Evolutionary conservation across 345 rosid species (phyloP), one percentile per base, ranked within the genome.

Genomic region (Eucalyptus cloeziana): DNA sequence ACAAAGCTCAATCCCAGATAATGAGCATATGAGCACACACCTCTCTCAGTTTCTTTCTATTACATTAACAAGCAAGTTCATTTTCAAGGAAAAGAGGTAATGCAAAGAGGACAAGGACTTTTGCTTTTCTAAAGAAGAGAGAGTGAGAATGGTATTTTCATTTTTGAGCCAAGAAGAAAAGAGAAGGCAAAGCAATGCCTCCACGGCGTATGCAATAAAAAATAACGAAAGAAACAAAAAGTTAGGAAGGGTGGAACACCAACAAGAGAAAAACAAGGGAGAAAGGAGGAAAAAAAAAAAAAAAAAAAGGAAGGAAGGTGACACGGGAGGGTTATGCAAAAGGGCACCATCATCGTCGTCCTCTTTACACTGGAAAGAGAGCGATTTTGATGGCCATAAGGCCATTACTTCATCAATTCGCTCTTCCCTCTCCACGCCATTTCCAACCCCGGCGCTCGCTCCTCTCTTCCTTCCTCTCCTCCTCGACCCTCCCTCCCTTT

Each of bases 301-400:
- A 11, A 10, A 1, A 5, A 25, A 40, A 86, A 85, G 9, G 7
- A 44, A 58, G 62, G 31, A 87, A 31, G 33, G 86, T 30, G 40
- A 89, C 25, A 30, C 37, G 44, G 86, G 43, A 43, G 45, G 88
- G 85, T 43, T 40, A 37, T 44, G 71, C 60, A 6, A 50, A 49
- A 30, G 67, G 58, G 69, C 30, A 56, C 27, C 51, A 85, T 22
- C 50, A 49, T 81, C 87, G 81, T 83, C 85, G 87, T 89, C 47
- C 86, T 56, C 67, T 58, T 30, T 31, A 79, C 19, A 60, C 69
- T 47, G 80, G 80, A 14, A 44, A 85, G 45, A 58, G 15, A n/a
- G 44, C 80, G 87, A 49, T 62, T 85, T 88, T 40, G 90, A 95
- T 96, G 99, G 99, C 98, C 99, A 91, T 94, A 92, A 92, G 98